These are phyloP conservation scores for Rhytidiadelphus loreus DNA, from an alignment of 225 moss, liverwort and hornwort species.

Conservation along the genomic window DNA sequence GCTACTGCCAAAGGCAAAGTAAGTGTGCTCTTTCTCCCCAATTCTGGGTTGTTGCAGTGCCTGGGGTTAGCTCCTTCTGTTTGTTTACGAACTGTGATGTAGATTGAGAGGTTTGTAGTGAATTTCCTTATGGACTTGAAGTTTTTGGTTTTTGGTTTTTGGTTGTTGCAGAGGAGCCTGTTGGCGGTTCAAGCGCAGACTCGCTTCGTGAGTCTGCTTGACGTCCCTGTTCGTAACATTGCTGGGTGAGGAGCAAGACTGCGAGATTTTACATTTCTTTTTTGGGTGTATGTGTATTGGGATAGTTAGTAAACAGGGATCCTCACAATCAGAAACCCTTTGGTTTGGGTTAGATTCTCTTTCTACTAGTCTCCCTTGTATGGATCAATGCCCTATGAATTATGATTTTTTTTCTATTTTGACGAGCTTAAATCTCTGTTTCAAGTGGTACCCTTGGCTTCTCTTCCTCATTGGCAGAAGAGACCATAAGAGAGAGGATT, in stretches of 20 bases:
- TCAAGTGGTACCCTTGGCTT: not conserved
- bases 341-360: not conserved
- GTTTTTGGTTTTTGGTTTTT: not conserved
- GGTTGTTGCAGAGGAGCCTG: constrained; percentile 1
- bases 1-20: not conserved
- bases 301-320: not conserved
- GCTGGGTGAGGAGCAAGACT: not conserved
- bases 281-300: not conserved
- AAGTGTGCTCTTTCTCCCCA: not conserved
- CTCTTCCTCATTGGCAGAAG: not conserved
- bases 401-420: not conserved
- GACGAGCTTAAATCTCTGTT: not conserved
- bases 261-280: not conserved
- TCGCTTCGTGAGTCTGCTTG: not conserved
- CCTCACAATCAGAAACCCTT: not conserved
- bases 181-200: constrained; percentile 5
- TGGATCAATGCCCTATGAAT: not conserved
- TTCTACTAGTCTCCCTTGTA: not conserved
- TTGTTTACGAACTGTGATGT: not conserved
- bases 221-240: not conserved
- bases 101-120: not conserved
- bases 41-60: not conserved
- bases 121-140: not conserved
- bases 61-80: not conserved
- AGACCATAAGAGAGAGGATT: not conserved